Percentiles rank a stretch among this genome's conserved stretches.
These are phyloP conservation scores for Schwanniomyces vanrijiae DNA, from an alignment of 805 yeast genomes.

Conservation along the genomic window DNA sequence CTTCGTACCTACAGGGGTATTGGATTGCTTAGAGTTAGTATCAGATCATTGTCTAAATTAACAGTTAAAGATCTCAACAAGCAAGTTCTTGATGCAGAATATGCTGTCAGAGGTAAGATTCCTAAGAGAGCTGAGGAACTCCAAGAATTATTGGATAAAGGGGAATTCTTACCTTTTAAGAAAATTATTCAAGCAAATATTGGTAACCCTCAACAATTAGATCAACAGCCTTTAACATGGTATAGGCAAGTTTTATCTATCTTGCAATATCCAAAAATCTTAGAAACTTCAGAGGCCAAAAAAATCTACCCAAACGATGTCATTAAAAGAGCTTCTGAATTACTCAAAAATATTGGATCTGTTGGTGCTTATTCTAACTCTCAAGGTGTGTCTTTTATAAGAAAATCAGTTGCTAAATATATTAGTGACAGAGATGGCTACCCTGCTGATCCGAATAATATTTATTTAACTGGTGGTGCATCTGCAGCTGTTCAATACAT, in stretches of 20 bases:
- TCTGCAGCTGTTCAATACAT: constrained; percentile 88
- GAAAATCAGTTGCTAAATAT: constrained; percentile 80
- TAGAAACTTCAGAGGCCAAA: constrained; percentile 32
- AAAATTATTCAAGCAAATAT: constrained; percentile 87
- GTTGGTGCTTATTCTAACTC: constrained; percentile 96
- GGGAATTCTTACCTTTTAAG: constrained; percentile 70
- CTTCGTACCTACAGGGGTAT: not conserved
- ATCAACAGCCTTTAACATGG: constrained; percentile 93
- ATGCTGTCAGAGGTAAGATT: constrained; percentile 93
- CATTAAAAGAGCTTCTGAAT: constrained; percentile 60
- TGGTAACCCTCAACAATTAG: constrained; percentile 97
- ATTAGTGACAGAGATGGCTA: constrained; percentile 76
- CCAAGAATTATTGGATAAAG: constrained; percentile 52
- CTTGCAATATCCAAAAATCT: constrained; percentile 77
- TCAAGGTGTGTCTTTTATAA: constrained; percentile 74
- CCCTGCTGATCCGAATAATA: constrained; percentile 62
- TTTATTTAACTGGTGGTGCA: constrained; percentile 91
- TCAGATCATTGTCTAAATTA: constrained; percentile 4
- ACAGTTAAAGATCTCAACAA: constrained; percentile 58
- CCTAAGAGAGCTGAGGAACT: constrained; percentile 94
- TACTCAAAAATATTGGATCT: constrained; percentile 69
- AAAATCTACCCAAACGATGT: constrained; percentile 64
- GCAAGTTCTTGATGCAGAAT: constrained; percentile 78
- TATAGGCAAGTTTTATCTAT: constrained; percentile 87
- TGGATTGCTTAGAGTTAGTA: not conserved